These are phyloP conservation scores for Eudorina sp. DNA, from an alignment of 139 green algal species.

Conservation along the genomic window DNA sequence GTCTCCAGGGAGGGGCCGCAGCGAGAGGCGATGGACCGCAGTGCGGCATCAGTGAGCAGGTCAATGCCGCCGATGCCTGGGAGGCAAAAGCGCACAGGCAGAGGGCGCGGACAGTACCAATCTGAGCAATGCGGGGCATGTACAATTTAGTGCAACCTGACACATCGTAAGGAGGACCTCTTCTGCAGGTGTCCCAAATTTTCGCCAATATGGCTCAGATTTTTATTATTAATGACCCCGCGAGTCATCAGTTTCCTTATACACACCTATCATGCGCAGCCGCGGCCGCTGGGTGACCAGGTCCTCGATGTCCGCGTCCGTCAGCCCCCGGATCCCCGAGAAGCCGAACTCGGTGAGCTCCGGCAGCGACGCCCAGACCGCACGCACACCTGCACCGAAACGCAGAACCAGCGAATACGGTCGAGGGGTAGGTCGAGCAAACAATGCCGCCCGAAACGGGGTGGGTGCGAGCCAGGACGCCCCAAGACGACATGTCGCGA, in stretches of 20 bases:
- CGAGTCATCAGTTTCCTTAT: neutral
- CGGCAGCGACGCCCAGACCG: neutral
- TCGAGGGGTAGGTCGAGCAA: neutral
- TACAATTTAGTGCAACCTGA: neutral
- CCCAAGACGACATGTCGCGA: neutral
- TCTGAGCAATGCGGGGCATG: neutral
- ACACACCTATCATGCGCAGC: conserved; percentile 21
- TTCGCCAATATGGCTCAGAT: neutral
- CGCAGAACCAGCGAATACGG: too few species aligned
- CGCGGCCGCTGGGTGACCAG: neutral
- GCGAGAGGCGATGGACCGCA: neutral
- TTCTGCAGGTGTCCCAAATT: neutral
- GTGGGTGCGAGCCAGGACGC: neutral
- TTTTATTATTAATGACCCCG: too few species aligned
- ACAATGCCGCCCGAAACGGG: too few species aligned
- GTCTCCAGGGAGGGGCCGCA: conserved; percentile 2
- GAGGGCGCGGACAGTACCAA: neutral
- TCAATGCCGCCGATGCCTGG: conserved; percentile 20
- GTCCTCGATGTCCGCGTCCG: neutral
- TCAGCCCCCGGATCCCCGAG: conserved; percentile 19
- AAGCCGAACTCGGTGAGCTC: conserved; percentile 7
- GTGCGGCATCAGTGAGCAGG: conserved; percentile 19
- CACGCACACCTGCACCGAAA: conserved; percentile 24
- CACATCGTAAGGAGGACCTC: too few species aligned
- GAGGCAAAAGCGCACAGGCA: too few species aligned